phyloP scores from a whole-genome alignment of 2,329 filamentous ascomycete species.

The Penicillium freii region DNA sequence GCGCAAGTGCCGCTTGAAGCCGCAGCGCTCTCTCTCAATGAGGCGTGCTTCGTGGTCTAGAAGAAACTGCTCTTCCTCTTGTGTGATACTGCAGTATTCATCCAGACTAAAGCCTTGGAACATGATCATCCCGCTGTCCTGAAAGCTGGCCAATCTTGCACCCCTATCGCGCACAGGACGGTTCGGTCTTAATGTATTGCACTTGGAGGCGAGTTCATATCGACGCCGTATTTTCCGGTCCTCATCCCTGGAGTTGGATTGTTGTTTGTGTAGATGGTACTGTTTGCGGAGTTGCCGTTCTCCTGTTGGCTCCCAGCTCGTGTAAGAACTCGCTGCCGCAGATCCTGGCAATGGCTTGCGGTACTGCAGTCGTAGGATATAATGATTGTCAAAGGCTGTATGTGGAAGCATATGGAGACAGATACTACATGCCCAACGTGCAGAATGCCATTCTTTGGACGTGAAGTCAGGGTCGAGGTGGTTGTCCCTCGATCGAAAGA shows the following conservation, averaged over 20 bases:
- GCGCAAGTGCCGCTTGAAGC: slow-evolving; percentile 9
- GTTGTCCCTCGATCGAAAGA: slow-evolving; percentile 1
- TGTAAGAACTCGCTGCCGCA: background rate
- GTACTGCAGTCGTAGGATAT: slow-evolving; percentile 8
- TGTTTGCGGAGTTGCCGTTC: background rate
- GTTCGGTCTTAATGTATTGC: background rate
- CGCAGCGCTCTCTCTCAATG: slow-evolving; percentile 6
- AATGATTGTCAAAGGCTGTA: slow-evolving; percentile 7
- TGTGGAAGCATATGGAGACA: slow-evolving; percentile 12
- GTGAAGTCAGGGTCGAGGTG: background rate
- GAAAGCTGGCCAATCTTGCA: background rate
- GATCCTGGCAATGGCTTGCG: slow-evolving; percentile 12
- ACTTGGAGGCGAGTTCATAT: slow-evolving; percentile 1
- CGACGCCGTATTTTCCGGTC: background rate
- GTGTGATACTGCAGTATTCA: background rate
- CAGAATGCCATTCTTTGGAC: slow-evolving; percentile 6
- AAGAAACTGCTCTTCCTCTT: slow-evolving; percentile 1
- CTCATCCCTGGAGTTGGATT: background rate
- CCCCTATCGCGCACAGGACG: background rate
- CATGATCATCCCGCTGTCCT: background rate
- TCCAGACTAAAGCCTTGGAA: background rate
- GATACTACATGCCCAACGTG: slow-evolving; percentile 9
- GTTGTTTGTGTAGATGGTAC: background rate
- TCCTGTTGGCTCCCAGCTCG: slow-evolving; percentile 1
- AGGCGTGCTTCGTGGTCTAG: slow-evolving; percentile 1